phyloP scores from a whole-genome alignment of 306 rosid genomes.

The Betula pendula region DNA sequence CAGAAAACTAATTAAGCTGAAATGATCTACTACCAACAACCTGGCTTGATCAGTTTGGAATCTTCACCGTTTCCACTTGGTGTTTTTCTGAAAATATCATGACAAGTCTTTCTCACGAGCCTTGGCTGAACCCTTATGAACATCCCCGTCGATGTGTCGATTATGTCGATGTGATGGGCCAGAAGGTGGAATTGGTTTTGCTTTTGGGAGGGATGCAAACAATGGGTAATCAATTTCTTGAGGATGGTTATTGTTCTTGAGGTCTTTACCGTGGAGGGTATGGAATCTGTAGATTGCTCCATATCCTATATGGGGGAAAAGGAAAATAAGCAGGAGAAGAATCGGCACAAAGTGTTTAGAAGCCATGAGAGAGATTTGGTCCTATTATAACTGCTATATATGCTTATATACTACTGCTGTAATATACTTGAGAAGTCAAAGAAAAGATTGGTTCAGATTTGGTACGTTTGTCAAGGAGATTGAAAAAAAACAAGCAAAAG shows the following conservation, averaged over 20 bases:
- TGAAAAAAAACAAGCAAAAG: too few relatives aligned
- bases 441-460: too few relatives aligned
- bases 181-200: background rate
- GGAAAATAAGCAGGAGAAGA: background rate
- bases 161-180: conserved; percentile 17
- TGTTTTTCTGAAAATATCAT: background rate
- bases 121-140: background rate
- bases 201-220: background rate
- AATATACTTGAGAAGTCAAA: background rate
- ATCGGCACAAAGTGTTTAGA: background rate
- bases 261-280: background rate
- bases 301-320: background rate
- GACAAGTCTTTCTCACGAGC: background rate
- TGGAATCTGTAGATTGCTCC: background rate
- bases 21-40: background rate
- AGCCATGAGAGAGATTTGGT: conserved; percentile 9
- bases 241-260: background rate
- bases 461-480: too few relatives aligned
- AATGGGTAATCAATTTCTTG: background rate
- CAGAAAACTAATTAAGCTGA: background rate
- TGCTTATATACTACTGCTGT: background rate
- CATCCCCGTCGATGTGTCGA: background rate
- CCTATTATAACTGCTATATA: background rate
- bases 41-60: background rate
- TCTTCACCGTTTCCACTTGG: background rate